Conservation (phyloP, 2,329 filamentous ascomycete species). For the Bipolaris victoriae region DNA sequence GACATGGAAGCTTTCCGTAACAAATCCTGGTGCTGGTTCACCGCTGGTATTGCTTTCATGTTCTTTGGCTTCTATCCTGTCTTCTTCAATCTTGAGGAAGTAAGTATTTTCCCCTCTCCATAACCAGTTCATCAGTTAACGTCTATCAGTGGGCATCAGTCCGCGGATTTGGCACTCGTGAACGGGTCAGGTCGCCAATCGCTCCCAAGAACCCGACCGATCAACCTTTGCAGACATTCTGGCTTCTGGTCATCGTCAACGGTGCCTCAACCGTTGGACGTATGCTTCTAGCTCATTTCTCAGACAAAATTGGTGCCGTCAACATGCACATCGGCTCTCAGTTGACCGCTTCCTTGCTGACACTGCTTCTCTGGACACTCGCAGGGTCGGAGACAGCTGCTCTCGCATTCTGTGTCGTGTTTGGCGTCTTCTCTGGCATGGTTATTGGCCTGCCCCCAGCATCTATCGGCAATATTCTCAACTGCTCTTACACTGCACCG, state of each 20-base stretch:
- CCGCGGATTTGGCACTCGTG: constrained; percentile 50
- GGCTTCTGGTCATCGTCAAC: constrained; percentile 59
- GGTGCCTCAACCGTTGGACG: constrained; percentile 56
- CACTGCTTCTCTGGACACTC: constrained; percentile 54
- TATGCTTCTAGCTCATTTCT: constrained; percentile 53
- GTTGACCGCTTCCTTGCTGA: constrained; percentile 50
- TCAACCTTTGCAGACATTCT: constrained; percentile 54
- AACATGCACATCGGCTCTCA: constrained; percentile 55
- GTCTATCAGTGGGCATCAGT: constrained; percentile 52
- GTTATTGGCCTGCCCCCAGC: constrained; percentile 60
- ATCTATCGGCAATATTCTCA: constrained; percentile 55
- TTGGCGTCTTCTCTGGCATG: constrained; percentile 56
- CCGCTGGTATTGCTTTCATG: constrained; percentile 54
- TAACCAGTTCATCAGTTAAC: constrained; percentile 19
- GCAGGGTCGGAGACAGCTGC: constrained; percentile 47
- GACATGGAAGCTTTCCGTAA: constrained; percentile 54
- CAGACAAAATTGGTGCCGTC: constrained; percentile 54
- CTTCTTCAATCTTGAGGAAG: constrained; percentile 61
- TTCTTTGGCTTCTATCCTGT: constrained; percentile 61
- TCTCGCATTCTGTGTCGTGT: constrained; percentile 57
- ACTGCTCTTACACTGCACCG: constrained; percentile 38
- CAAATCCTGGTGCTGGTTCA: constrained; percentile 53
- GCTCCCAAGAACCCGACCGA: constrained; percentile 22
- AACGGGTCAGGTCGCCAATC: constrained; percentile 23
- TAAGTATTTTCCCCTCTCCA: constrained; percentile 22